Evolutionary conservation across 2,329 filamentous ascomycete species (phyloP).

Genomic region (Byssochlamys sp.): DNA sequence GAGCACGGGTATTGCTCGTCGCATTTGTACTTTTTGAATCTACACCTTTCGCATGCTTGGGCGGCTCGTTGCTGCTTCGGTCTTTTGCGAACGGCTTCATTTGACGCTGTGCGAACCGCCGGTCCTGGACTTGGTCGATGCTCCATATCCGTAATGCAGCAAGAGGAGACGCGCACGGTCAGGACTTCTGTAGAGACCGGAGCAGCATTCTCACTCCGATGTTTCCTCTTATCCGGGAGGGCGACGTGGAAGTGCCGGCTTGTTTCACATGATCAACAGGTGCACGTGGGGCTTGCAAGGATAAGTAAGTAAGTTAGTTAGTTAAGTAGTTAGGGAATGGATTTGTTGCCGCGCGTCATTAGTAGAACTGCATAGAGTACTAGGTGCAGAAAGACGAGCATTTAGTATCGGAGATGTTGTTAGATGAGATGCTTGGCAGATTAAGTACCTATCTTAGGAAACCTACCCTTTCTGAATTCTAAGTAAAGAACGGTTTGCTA

Average conservation of each 20-base stretch:
- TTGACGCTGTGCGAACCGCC: neutral
- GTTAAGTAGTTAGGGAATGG: no score
- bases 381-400: no score
- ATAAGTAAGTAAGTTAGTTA: no score
- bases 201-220: neutral
- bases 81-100: neutral
- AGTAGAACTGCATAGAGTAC: no score
- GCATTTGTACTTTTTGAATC: constrained; percentile 42
- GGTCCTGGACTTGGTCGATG: neutral
- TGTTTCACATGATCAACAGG: no score
- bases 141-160: neutral
- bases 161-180: neutral
- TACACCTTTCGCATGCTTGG: constrained; percentile 39
- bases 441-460: no score
- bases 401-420: no score
- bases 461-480: no score
- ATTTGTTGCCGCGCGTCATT: no score
- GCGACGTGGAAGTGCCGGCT: neutral
- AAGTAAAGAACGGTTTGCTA: no score
- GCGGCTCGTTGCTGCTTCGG: constrained; percentile 35
- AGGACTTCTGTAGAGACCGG: neutral
- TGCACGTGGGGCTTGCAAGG: no score
- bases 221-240: neutral
- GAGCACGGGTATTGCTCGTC: constrained; percentile 38
- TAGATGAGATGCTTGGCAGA: no score